Evolutionary conservation across 768 basidiomycete species (phyloP), one percentile per base, ranked within the genome.

Genomic region (Amyloporia xantha): DNA sequence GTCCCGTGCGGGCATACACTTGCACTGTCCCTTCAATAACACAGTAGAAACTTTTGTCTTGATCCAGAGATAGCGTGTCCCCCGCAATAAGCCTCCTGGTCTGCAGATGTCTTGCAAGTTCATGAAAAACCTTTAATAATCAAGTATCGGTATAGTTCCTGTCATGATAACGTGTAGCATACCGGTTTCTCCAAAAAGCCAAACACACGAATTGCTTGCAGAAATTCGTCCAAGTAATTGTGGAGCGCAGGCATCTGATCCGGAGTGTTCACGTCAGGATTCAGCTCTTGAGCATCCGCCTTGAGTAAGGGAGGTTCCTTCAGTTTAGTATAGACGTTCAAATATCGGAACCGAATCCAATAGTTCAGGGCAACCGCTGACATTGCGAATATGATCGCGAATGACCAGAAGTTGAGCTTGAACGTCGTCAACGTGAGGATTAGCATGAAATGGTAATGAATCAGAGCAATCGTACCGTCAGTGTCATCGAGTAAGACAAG

Each of bases 141-240:
- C 12, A 44, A 1, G 13, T 25, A 11, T 46, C 7, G 40, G 43
- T 26, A 35, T 11, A 30, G 3, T 33, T 13, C 13, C 17, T 21
- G 26, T 17, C 10, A 33, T 33, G 5, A 20, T 24, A 42, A 17
- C 28, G 24, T 11, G 41, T 23, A 37, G 52, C 85, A 52, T 55
- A 94, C 96, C 0, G 94, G 94, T 68, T 96, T 97, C 70, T 99
- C 96, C 53, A 93, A 76, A 63, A 98, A 98, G 17, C 96, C 96
- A 59, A 99, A 99, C 9, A 99, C 90, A 41, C 94, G 80, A 49
- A 99, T 90, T 10, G 96, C 96, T 57, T 94, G 86, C 47, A 98
- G 67, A 63, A 99, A 98, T 61, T 99, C 96, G 63, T 98, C 95
- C 23, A 98, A 75, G 59, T 98, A 98, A 59, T 95, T 94, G 64